These are phyloP conservation scores for Hericium coralloides DNA, from an alignment of 768 basidiomycete genomes.

Conservation along the genomic window DNA sequence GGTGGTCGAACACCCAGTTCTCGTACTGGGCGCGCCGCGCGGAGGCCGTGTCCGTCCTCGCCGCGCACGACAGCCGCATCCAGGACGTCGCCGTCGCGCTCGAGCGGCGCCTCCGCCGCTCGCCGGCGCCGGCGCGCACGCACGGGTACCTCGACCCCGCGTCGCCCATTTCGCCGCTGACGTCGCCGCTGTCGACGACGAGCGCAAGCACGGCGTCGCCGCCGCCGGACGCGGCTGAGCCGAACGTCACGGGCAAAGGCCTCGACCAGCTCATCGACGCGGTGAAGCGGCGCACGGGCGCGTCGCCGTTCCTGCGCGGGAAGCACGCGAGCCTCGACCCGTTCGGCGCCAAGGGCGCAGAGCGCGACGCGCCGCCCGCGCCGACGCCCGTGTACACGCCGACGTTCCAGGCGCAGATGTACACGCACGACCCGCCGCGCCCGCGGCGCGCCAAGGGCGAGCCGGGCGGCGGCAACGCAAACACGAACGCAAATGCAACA, in stretches of 20 bases:
- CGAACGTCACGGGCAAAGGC: constrained; percentile 39
- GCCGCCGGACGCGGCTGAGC: constrained; percentile 26
- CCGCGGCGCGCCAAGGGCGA: neutral
- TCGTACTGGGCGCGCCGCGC: constrained; percentile 46
- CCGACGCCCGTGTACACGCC: constrained; percentile 16
- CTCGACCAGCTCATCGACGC: constrained; percentile 39
- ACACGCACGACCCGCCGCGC: constrained; percentile 13
- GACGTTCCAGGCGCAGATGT: constrained; percentile 22
- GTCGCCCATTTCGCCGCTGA: constrained; percentile 11
- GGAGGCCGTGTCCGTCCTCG: constrained; percentile 40
- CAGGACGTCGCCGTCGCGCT: constrained; percentile 32
- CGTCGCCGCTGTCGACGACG: constrained; percentile 5
- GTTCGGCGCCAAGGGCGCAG: constrained; percentile 32
- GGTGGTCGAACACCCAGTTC: constrained; percentile 47
- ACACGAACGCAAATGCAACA: no score
- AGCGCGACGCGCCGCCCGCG: constrained; percentile 21
- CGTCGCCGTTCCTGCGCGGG: constrained; percentile 40
- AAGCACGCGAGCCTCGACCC: constrained; percentile 43
- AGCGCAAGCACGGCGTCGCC: constrained; percentile 22
- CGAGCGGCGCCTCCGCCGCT: constrained; percentile 30
- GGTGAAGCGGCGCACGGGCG: constrained; percentile 38
- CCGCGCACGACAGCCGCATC: constrained; percentile 31
- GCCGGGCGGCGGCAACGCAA: neutral
- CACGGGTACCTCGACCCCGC: constrained; percentile 13
- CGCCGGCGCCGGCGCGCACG: constrained; percentile 9